Percentiles rank a stretch among this genome's conserved stretches.
These are phyloP conservation scores for Capsicum pubescens DNA, from an alignment of 257 asterid species.

Conservation along the genomic window DNA sequence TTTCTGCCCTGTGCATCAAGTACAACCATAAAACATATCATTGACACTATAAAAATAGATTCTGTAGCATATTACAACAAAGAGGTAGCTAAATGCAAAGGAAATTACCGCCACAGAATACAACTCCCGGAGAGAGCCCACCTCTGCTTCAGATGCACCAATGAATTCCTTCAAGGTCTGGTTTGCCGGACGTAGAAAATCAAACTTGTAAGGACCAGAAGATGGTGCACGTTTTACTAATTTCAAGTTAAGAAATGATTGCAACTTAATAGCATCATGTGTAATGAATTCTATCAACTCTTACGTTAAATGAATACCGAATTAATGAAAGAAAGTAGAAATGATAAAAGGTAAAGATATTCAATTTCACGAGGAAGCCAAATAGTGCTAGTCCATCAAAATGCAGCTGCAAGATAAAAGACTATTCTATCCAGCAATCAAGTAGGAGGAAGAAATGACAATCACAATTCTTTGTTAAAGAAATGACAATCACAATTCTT, in stretches of 20 bases:
- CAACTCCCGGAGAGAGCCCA: slow-evolving; percentile 65
- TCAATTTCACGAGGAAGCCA: slow-evolving; percentile 11
- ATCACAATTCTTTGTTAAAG: not conserved
- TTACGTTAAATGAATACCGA: not conserved
- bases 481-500: slow-evolving; percentile 11
- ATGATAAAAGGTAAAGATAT: slow-evolving; percentile 4
- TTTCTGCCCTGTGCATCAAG: slow-evolving; percentile 72
- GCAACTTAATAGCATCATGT: slow-evolving; percentile 1
- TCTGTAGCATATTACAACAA: slow-evolving; percentile 11
- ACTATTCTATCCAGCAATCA: slow-evolving; percentile 4
- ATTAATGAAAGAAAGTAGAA: slow-evolving; percentile 13
- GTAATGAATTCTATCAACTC: slow-evolving; percentile 20
- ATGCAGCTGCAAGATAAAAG: slow-evolving; percentile 9
- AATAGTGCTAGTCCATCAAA: slow-evolving; percentile 23
- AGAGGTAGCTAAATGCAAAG: slow-evolving; percentile 26
- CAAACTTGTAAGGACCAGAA: slow-evolving; percentile 10
- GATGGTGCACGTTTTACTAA: not conserved
- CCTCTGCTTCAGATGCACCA: slow-evolving; percentile 84
- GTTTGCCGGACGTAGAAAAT: slow-evolving; percentile 33
- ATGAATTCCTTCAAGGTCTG: slow-evolving; percentile 85
- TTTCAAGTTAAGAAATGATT: not conserved
- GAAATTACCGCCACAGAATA: slow-evolving; percentile 81
- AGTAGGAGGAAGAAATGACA: not conserved
- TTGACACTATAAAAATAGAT: slow-evolving; percentile 24
- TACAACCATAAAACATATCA: slow-evolving; percentile 29